Conservation (phyloP, 1,284 basidiomycete species). For the Marasmius oreades region DNA sequence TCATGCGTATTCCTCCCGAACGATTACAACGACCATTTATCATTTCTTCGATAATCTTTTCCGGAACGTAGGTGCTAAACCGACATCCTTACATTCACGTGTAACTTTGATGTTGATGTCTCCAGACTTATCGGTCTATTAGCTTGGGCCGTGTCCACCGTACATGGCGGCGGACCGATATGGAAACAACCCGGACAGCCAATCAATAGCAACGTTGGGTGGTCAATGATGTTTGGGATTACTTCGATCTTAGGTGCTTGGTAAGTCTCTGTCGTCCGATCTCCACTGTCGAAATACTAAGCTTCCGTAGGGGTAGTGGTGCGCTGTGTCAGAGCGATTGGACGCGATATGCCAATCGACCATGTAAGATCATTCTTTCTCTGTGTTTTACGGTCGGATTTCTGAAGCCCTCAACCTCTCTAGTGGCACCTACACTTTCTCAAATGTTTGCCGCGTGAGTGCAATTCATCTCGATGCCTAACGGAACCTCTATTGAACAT, state of each 20-base stretch:
- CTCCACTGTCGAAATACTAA: background rate
- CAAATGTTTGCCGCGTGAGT: slow-evolving; percentile 17
- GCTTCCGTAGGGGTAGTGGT: slow-evolving; percentile 11
- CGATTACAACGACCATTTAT: background rate
- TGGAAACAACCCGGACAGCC: slow-evolving; percentile 15
- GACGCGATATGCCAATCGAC: slow-evolving; percentile 18
- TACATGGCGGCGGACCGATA: slow-evolving; percentile 15
- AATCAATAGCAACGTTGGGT: slow-evolving; percentile 17
- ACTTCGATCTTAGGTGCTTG: slow-evolving; percentile 9
- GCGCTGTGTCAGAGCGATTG: slow-evolving; percentile 20
- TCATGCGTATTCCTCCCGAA: slow-evolving; percentile 19
- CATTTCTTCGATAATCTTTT: slow-evolving; percentile 6
- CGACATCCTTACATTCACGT: background rate
- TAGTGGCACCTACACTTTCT: slow-evolving; percentile 17
- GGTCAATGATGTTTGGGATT: slow-evolving; percentile 14
- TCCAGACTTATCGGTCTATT: slow-evolving; percentile 18
- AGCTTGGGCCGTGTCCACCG: slow-evolving; percentile 17
- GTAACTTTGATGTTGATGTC: background rate
- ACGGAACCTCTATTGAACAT: background rate
- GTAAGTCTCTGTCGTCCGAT: background rate
- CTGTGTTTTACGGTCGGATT: background rate
- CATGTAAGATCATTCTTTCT: slow-evolving; percentile 13
- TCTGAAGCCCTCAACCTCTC: background rate
- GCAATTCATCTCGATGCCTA: background rate
- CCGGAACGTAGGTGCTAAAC: background rate